Base-by-base conservation (phyloP, 1,139 yeast genomes). In the Suhomyces anneliseae region DNA sequence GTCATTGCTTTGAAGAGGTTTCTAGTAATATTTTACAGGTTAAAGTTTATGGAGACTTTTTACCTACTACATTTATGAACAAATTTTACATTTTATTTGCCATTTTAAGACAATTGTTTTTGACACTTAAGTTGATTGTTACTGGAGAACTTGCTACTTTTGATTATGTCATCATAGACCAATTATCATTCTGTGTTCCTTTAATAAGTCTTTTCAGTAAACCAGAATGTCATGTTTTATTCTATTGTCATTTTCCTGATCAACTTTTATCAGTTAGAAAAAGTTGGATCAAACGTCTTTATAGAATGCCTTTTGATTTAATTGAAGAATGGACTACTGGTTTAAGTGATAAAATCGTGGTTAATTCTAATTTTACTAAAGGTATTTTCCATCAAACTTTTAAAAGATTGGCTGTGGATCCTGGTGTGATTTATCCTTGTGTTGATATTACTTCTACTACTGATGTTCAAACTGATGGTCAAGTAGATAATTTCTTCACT, bases 171-270 rank as follows among this genome's bases (percentile, higher is more conserved):
- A 78, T 93, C 29, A 84, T 93, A 36, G 99, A 93, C 67, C 98
- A 93, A 65, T 75, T 93, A 47, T 84, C 97, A 2, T 84, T 90
- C 52, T 85, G 96, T 54, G 73, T 93, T 4, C 99, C 99, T 4
- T 57, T 92, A 27, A 57, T 93, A 34, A 81, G 83, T 46, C 48
- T 76, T 27, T 77, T 82, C 59, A 73, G 77, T 49, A 52, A 66
- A 45, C 50, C 73, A 45, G 62, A 79, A 5, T 48, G 68, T 36
- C 71, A 76, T 46, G 75, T 88, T 6, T 66, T 93, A 44, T 93
- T 93, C 62, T 93, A 93, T 65, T 92, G 99, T 58, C 99, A 93
- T 68, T 93, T 93, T 66, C 99, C 99, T 0, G 99, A 93, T 65
- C 88, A 88, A 61, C 71, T 87, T 41, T 69, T 93, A 43, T 84